Percentiles rank a stretch among this genome's conserved stretches.
These are phyloP conservation scores for Ophiocordyceps polyrhachis-furcata DNA, from an alignment of 2,329 filamentous ascomycete species.

Conservation along the genomic window DNA sequence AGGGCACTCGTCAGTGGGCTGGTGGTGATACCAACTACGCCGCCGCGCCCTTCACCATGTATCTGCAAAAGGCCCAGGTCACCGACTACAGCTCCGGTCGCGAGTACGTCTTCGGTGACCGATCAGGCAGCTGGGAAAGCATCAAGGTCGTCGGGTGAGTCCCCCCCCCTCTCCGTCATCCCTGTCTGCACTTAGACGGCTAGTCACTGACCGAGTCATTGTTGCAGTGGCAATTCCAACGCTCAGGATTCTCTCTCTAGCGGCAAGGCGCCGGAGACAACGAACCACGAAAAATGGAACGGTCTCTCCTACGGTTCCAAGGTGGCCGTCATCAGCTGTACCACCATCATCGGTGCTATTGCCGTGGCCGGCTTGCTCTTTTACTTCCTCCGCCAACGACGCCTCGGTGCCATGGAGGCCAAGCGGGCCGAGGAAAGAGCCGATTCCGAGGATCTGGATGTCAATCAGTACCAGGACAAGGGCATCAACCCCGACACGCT, in stretches of 20 bases:
- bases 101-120: slow-evolving; percentile 47
- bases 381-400: slow-evolving; percentile 37
- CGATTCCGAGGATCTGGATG: slow-evolving; percentile 29
- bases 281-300: slow-evolving; percentile 33
- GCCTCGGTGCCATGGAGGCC: slow-evolving; percentile 31
- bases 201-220: not conserved
- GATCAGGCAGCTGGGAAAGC: slow-evolving; percentile 41
- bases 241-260: slow-evolving; percentile 23
- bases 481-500: slow-evolving; percentile 25
- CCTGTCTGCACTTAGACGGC: too few species aligned
- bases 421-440: slow-evolving; percentile 22
- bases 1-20: slow-evolving; percentile 48
- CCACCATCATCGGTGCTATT: slow-evolving; percentile 20
- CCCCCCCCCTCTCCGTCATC: too few species aligned
- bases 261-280: slow-evolving; percentile 18
- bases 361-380: slow-evolving; percentile 23
- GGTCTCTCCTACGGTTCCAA: slow-evolving; percentile 30
- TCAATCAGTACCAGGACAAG: slow-evolving; percentile 27
- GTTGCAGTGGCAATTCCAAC: slow-evolving; percentile 36
- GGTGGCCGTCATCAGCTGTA: slow-evolving; percentile 31
- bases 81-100: slow-evolving; percentile 43
- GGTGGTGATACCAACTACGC: slow-evolving; percentile 49
- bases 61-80: slow-evolving; percentile 38
- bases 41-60: slow-evolving; percentile 54
- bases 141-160: slow-evolving; percentile 39